phyloP scores from a whole-genome alignment of 2,329 filamentous ascomycete species.

The Colletotrichum sp. region DNA sequence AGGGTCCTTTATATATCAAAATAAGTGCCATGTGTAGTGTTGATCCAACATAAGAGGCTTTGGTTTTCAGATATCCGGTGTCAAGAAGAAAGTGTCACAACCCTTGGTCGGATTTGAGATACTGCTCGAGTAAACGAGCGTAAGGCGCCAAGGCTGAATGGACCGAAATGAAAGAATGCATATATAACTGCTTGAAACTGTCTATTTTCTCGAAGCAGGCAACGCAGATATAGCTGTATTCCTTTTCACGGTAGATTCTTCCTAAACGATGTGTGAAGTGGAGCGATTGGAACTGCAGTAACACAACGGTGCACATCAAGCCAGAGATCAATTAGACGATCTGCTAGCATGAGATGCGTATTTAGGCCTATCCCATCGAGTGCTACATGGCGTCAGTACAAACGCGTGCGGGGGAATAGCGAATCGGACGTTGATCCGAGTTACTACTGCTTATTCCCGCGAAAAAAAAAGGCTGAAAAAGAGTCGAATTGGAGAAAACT shows the following conservation, averaged over 20 bases:
- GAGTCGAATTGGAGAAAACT: no score
- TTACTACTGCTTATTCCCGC: no score
- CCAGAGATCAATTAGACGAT: not conserved
- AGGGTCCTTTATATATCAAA: accelerated
- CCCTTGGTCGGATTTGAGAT: not conserved
- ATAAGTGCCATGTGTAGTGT: accelerated
- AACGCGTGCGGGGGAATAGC: no score
- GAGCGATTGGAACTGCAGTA: accelerated
- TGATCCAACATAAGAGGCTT: accelerated
- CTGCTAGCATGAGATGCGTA: not conserved
- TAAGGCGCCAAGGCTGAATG: not conserved
- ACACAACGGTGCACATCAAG: accelerated
- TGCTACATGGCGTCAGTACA: no score
- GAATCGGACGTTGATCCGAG: no score
- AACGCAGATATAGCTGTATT: not conserved
- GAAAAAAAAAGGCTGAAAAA: no score
- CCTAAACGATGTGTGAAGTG: not conserved
- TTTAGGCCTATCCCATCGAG: not conserved
- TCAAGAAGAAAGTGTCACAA: not conserved
- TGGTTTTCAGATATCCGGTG: not conserved
- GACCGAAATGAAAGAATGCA: not conserved
- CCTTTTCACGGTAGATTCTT: no score
- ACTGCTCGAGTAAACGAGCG: not conserved
- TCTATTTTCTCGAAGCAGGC: not conserved
- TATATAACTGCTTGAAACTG: not conserved